Base-by-base conservation (phyloP, 768 basidiomycete genomes). In the Rhizopogon rudus region DNA sequence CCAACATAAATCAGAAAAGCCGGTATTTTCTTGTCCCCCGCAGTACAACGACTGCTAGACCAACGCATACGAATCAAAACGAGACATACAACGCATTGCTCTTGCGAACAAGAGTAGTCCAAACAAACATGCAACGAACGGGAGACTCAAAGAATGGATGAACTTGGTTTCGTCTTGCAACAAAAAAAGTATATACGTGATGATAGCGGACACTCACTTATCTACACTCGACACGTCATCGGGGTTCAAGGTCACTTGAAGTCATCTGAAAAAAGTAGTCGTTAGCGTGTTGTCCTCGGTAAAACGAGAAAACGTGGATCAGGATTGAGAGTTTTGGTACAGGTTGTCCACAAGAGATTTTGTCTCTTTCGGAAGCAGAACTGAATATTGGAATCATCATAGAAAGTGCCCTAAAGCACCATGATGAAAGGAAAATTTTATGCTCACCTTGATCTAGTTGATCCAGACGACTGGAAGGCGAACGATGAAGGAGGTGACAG, bases 291-390 rank as follows among this genome's bases (percentile, higher is more conserved):
- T 31, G 14, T 14, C 16, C 39, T 20, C 1, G 41, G 41, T 14
- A 56, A 31, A 10, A 5, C 28, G 28, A 22, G 41, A 53, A 40
- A 39, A 54, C 62, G 56, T 66, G 45, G 45, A 62, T 84, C 82
- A 85, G 83, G 64, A 73, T 76, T 71, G 70, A 71, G 63, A 75
- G 57, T 73, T 74, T 75, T 71, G 72, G 75, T 77, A 72, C 62
- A 67, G 66, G 70, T 72, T 84, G 76, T 87, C 86, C 86, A 86
- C 86, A 81, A 87, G 86, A 84, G 79, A 80, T 81, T 73, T 71
- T 77, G 78, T 73, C 76, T 84, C 79, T 58, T 87, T 87, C 86
- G 86, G 86, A 87, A 88, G 86, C 86, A 88, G 86, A 88, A 88
- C 85, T 86, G 84, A 84, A 73, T 72, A 67, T 61, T 60, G 60